Base-by-base conservation (phyloP, 75 land plant genomes). In the Sequoiadendron giganteum region DNA sequence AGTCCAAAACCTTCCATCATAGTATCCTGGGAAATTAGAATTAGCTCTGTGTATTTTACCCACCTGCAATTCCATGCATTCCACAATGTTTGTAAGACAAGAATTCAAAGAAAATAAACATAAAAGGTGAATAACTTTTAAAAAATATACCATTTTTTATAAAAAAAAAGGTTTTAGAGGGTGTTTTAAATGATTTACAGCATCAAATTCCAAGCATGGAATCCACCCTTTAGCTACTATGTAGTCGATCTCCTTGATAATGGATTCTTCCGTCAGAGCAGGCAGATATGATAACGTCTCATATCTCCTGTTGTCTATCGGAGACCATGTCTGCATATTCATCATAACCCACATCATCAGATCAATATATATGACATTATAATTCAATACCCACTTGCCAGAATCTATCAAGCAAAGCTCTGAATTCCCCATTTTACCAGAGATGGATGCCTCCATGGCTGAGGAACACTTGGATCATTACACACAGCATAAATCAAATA, bases 191-290 rank as follows among this genome's bases (percentile, higher is more conserved):
- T 68, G 34, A 73, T 43, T 86, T 77, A 93, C 94, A 89, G 88
- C 89, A 84, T 94, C 93, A 85, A 95, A 95, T 88, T 95, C 96
- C 88, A 95, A 80, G 93, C 96, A 95, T 52, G 96, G 96, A 87
- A 94, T 75, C 94, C 94, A 93, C 10, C 89, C 90, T 75, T 91
- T 91, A 21, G 79, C 28, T 19, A 94, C 36, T 88, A 95, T 93
- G 94, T 92, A 95, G 10, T 94, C 96, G 42, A 95, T 88, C 90
- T 95, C 89, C 90, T 93, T 95, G 30, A 93, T 89, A 19, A 94
- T 73, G 75, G 91, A 90, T 10, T 96, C 96, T 16, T 90, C 86
- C 28, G 87, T 79, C 47, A 96, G 92, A 28, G 95, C 87, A 1
- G 95, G 94, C 39, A 95, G 86, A 89, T 95, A 95, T 5, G 96